Evolutionary conservation across 2,329 filamentous ascomycete genomes (phyloP), one percentile per base, ranked within the genome.

Genomic region (Juglanconis oblonga): DNA sequence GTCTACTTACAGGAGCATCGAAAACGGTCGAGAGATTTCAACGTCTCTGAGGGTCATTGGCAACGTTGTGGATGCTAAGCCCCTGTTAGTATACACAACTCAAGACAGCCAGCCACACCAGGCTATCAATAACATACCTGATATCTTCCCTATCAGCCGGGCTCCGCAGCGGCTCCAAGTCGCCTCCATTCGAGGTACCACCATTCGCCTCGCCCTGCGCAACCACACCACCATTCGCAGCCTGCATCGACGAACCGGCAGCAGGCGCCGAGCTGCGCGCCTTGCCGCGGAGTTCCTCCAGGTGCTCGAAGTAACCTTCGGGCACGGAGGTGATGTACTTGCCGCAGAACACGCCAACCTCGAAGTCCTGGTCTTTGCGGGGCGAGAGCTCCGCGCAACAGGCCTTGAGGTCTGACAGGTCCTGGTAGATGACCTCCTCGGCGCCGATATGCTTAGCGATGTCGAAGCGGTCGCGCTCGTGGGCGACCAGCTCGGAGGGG

Each of bases 311-410:
- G 76, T 97, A 97, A 42, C 84, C 87, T 6, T 87, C 82, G 1
- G 88, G 84, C 1, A 97, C 89, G 0, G 86, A 86, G 0, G 94
- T 97, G 63, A 91, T 81, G 74, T 97, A 97, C 64, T 87, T 86
- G 50, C 94, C 94, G 70, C 87, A 92, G 77, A 98, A 97, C 8
- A 97, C 93, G 57, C 94, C 93, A 2, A 96, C 87, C 71, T 98
- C 94, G 66, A 97, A 97, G 67, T 84, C 71, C 40, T 74, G 72
- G 38, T 78, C 76, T 62, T 83, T 75, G 58, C 82, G 77, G 54
- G 86, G 82, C 62, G 86, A 87, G 4, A 91, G 83, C 66, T 92
- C 87, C 1, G 87, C 82, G 70, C 93, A 97, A 0, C 92, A 87
- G 35, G 82, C 85, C 70, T 89, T 88, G n/a, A 98, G 80, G 68